Percentiles rank a stretch among this genome's conserved stretches.
phyloP scores from a whole-genome alignment of 225 moss, liverwort and hornwort genomes.

The Asterella californica region DNA sequence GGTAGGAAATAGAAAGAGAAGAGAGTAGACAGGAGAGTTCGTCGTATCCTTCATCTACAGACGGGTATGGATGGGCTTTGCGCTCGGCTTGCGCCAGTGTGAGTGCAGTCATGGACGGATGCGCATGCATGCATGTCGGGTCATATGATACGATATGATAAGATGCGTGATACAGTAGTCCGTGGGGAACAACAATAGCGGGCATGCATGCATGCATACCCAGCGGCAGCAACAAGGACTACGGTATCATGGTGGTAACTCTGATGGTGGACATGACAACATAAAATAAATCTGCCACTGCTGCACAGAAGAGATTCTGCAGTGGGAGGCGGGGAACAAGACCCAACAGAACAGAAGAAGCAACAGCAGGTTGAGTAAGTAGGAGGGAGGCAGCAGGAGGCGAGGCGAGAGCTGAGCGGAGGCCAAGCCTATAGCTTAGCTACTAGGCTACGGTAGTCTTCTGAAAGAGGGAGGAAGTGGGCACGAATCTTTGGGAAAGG shows the following conservation, averaged over 20 bases:
- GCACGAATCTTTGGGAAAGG: slow-evolving; percentile 8
- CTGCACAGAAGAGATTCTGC: background rate
- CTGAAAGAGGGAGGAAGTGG: background rate
- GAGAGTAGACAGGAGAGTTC: too few species aligned
- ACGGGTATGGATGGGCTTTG: too few species aligned
- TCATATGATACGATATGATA: too few species aligned
- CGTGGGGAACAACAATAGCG: too few species aligned
- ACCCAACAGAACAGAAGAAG: slow-evolving; percentile 13
- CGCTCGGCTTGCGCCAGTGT: too few species aligned
- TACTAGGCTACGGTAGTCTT: background rate
- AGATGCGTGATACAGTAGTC: too few species aligned
- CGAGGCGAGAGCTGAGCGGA: background rate
- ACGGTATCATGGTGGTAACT: too few species aligned
- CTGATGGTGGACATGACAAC: background rate
- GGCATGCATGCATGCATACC: background rate
- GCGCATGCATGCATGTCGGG: too few species aligned
- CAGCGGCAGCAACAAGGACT: background rate
- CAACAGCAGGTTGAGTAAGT: background rate
- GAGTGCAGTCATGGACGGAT: too few species aligned
- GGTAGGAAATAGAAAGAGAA: too few species aligned
- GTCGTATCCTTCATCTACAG: too few species aligned
- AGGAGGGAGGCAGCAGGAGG: slow-evolving; percentile 4
- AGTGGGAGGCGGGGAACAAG: slow-evolving; percentile 17
- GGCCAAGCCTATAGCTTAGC: background rate
- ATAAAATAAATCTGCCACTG: background rate